These are phyloP conservation scores for Entophlyctis helioformis DNA, from an alignment of 192 early-diverging fungal species.

Conservation along the genomic window DNA sequence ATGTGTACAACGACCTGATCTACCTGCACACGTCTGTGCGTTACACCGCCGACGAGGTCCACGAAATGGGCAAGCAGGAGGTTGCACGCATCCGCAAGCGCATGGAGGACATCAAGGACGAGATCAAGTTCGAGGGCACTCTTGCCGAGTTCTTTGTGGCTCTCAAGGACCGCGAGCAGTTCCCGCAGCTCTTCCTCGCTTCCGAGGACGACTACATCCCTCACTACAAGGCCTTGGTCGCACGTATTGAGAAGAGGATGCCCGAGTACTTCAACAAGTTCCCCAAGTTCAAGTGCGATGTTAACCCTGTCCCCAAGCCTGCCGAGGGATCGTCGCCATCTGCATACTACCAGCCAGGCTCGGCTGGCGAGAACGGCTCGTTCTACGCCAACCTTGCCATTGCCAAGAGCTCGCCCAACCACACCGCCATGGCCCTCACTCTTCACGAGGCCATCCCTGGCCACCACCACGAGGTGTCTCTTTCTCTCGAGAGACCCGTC, in stretches of 20 bases:
- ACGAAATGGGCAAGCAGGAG: conserved; percentile 22
- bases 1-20: conserved; percentile 14
- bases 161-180: conserved; percentile 16
- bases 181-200: conserved; percentile 15
- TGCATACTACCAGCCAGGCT: conserved; percentile 11
- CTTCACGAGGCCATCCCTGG: conserved; percentile 26
- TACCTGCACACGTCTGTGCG: conserved; percentile 11
- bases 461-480: conserved; percentile 25
- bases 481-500: conserved; percentile 12
- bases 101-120: conserved; percentile 17
- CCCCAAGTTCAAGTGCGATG: conserved; percentile 13
- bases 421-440: conserved; percentile 7
- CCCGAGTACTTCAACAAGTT: conserved; percentile 17
- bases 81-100: conserved; percentile 15
- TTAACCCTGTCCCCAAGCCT: conserved; percentile 6
- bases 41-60: conserved; percentile 19
- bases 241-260: conserved; percentile 10
- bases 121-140: conserved; percentile 14
- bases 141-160: conserved; percentile 15
- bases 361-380: conserved; percentile 1
- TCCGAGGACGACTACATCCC: conserved; percentile 12
- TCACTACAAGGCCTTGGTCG: conserved; percentile 6
- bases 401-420: conserved; percentile 6
- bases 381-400: conserved; percentile 9
- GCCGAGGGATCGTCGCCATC: conserved; percentile 4